phyloP scores from a whole-genome alignment of 345 rosid species.

The Acer campestre region DNA sequence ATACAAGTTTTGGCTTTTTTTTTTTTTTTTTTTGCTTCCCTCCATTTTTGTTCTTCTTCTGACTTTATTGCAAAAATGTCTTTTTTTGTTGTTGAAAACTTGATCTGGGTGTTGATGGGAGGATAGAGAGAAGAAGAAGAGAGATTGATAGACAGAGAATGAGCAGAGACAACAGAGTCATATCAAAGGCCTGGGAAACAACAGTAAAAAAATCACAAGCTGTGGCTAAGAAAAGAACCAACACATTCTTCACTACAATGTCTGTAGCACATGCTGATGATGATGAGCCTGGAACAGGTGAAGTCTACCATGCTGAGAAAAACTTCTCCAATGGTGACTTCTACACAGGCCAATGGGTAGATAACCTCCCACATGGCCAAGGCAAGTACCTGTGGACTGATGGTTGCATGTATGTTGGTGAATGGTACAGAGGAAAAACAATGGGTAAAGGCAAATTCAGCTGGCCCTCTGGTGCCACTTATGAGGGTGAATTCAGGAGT shows the following conservation, averaged over 20 bases:
- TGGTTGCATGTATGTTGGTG: conserved; percentile 93
- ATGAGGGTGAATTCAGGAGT: conserved; percentile 91
- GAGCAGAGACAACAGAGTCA: conserved; percentile 41
- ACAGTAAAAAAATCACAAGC: conserved; percentile 42
- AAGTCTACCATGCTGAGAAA: conserved; percentile 52
- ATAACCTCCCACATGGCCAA: conserved; percentile 69
- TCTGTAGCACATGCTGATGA: conserved; percentile 94
- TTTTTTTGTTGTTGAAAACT: conserved; percentile 25
- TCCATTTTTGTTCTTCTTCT: conserved; percentile 7
- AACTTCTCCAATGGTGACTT: conserved; percentile 72
- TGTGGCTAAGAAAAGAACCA: conserved; percentile 42
- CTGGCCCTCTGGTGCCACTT: conserved; percentile 95
- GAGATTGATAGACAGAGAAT: conserved; percentile 28
- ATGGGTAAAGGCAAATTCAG: conserved; percentile 84
- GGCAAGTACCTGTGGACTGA: conserved; percentile 93
- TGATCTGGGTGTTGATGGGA: conserved; percentile 23
- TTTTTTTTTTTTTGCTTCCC: background rate
- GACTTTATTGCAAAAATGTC: conserved; percentile 11
- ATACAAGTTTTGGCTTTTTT: background rate
- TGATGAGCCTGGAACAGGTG: conserved; percentile 55
- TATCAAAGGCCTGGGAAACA: conserved; percentile 44
- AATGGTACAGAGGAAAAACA: conserved; percentile 73
- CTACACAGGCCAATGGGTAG: conserved; percentile 84
- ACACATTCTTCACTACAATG: conserved; percentile 47
- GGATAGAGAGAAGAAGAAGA: conserved; percentile 24